phyloP scores from a whole-genome alignment of 306 rosid species.

The Casuarina glauca region DNA sequence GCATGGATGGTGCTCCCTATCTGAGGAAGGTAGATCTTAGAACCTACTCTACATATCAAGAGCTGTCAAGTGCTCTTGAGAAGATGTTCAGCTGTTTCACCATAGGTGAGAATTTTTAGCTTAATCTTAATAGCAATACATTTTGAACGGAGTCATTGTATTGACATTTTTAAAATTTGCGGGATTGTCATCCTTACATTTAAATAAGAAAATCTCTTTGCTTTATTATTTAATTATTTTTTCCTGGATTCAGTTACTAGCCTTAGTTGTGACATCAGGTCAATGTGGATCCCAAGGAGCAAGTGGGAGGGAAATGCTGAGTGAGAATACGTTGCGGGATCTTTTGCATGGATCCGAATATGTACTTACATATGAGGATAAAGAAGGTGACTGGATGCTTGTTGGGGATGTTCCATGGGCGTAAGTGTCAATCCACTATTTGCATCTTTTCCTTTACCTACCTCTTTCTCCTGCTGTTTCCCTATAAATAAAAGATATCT shows the following conservation, averaged over 20 bases:
- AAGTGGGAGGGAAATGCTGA: conserved; percentile 66
- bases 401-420: conserved; percentile 99
- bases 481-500: neutral
- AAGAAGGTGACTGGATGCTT: conserved; percentile 99
- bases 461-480: neutral
- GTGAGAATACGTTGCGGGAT: conserved; percentile 96
- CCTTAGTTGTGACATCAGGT: conserved; percentile 50
- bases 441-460: neutral
- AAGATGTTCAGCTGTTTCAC: conserved; percentile 98
- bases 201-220: conserved; percentile 1
- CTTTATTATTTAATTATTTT: neutral
- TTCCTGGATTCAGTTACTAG: conserved; percentile 25
- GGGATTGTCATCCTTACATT: neutral
- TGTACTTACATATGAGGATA: conserved; percentile 88
- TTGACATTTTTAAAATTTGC: neutral
- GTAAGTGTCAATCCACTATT: conserved; percentile 49
- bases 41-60: conserved; percentile 72
- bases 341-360: conserved; percentile 92
- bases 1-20: conserved; percentile 99
- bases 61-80: conserved; percentile 89
- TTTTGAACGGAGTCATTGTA: neutral
- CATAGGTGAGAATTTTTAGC: conserved; percentile 54
- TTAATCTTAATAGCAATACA: neutral
- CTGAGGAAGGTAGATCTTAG: conserved; percentile 94
- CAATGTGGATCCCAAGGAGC: conserved; percentile 88